Evolutionary conservation across 371 early-diverging fungal species (phyloP), one percentile per base, ranked within the genome.

Genomic region (Mortierella sp.): DNA sequence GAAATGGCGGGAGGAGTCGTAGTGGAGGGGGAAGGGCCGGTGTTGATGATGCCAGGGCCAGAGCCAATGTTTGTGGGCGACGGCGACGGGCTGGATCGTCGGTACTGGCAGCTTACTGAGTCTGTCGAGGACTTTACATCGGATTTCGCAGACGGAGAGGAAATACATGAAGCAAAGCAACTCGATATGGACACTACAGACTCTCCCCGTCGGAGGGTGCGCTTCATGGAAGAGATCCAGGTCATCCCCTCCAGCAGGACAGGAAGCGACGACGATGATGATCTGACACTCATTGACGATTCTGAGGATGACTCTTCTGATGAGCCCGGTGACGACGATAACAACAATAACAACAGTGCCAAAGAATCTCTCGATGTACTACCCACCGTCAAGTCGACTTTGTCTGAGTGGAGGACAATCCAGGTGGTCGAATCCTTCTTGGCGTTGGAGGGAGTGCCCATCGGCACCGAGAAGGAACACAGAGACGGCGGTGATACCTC

Each of bases 41-140:
- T 27, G 48, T 24, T 58, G 6, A 2, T 11, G 12, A 7, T 27
- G 27, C 32, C 63, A 14, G 6, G 32, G 18, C 18, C 63, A 29
- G 32, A 4, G 49, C 43, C 32, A 27, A 76, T 72, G 72, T 77
- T 72, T 6, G 72, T 72, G 12, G 46, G 46, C 18, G 49, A 49
- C 3, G 49, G 14, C 14, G 49, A 14, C 18, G n/a, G 14, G 0
- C 48, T 78, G 48, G 70, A 73, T 55, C n/a, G 49, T 6, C 44
- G 71, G 43, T 78, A 78, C 54, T 78, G 60, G 78, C 72, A 65
- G 32, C 38, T 48, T n/a, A 41, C 78, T 14, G 68, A 35, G 41
- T 72, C 70, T 2, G 68, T 68, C 38, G 43, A 32, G 12, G 77
- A 35, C 35, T 10, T 11, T 21, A 38, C 48, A 27, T 27, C n/a